These are phyloP conservation scores for Acacia crassicarpa DNA, from an alignment of 306 rosid species.

Conservation along the genomic window DNA sequence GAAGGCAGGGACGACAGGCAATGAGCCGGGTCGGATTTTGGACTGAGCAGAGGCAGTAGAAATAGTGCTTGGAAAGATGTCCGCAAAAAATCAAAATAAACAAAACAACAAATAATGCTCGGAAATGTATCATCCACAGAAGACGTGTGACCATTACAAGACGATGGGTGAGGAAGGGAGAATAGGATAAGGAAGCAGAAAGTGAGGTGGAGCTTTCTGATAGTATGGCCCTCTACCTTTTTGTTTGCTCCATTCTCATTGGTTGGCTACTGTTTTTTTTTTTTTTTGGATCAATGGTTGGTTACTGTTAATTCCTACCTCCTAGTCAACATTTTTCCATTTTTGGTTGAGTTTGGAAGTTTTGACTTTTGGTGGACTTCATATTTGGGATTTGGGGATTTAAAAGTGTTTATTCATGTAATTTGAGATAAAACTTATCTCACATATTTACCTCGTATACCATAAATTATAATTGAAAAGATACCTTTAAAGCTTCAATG, in stretches of 20 bases:
- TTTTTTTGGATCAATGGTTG: too few relatives aligned
- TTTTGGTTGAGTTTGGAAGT: neutral
- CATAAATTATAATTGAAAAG: too few relatives aligned
- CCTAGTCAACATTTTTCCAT: neutral
- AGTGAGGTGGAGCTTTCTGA: neutral
- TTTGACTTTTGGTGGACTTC: too few relatives aligned
- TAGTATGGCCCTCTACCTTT: neutral
- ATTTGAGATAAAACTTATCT: too few relatives aligned
- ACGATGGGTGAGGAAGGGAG: neutral
- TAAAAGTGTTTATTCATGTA: too few relatives aligned
- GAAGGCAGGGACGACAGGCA: neutral
- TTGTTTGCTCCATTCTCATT: neutral
- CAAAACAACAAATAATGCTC: neutral
- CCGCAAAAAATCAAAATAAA: neutral
- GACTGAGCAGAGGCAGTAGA: neutral
- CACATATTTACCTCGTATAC: too few relatives aligned
- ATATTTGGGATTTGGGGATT: too few relatives aligned
- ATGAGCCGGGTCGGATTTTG: neutral
- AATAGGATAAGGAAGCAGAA: neutral
- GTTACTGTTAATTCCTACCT: neutral
- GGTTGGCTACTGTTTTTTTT: neutral
- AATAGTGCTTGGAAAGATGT: neutral
- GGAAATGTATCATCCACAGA: slow-evolving; percentile 29
- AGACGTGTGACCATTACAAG: neutral
- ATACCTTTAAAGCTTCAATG: too few relatives aligned